Evolutionary conservation across 768 basidiomycete species (phyloP), one percentile per base, ranked within the genome.

Genomic region (Russula virescens): DNA sequence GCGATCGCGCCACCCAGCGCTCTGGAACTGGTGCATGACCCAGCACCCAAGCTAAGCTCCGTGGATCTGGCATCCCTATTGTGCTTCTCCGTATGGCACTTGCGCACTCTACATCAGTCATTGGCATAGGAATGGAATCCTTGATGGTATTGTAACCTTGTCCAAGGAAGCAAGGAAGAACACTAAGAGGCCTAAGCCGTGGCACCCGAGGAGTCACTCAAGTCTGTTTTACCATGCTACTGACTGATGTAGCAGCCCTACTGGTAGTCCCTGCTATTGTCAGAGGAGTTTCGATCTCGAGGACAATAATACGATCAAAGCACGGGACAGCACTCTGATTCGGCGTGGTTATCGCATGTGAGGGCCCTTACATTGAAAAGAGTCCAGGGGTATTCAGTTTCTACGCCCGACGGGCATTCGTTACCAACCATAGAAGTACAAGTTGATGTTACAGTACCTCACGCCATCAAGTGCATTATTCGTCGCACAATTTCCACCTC

Each of bases 401-500:
- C 38, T 42, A 49, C 31, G 47, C 58, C 50, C 42, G 26, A 54
- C n/a, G n/a, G n/a, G n/a, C 3, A 23, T 59, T 35, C 47, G 47
- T 58, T 55, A 59, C 51, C 31, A 26, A 46, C 53, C 53, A 43
- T 55, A 54, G 63, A 60, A 64, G 58, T 52, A 40, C 56, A 52
- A 35, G 63, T 49, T 60, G 62, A 55, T 31, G n/a, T n/a, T n/a
- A n/a, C n/a, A 31, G 8, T 55, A 55, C 52, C 58, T 49, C 62
- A 60, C 62, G 52, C 58, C 62, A 58, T 58, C 62, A 53, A 62
- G 35, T 34, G 18, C 46, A 48, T 63, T 62, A 57, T 54, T 58
- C 51, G 56, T 47, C 56, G 56, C 35, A 43, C 57, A 59, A 63
- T 64, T 64, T 64, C 53, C 63, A 55, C 63, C 63, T 60, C 63